phyloP scores from a whole-genome alignment of 176 grass and related monocot species.

The Tillandsia leiboldiana region DNA sequence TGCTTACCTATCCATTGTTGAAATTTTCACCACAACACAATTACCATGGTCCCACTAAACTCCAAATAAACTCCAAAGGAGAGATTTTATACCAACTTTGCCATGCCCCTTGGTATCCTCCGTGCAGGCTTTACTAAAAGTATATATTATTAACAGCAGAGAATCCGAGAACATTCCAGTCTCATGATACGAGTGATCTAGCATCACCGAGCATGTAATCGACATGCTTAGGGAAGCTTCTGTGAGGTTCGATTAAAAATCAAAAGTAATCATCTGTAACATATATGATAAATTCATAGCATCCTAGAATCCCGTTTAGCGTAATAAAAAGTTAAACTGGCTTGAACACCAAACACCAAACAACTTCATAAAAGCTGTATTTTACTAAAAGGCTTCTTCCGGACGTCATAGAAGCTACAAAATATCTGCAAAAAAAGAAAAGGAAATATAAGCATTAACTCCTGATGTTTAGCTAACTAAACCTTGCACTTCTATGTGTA shows the following conservation, averaged over 20 bases:
- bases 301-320: neutral
- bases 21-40: constrained; percentile 13
- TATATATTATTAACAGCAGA: constrained; percentile 33
- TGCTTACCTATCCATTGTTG: constrained; percentile 46
- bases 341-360: neutral
- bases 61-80: constrained; percentile 12
- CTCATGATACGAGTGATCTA: constrained; percentile 29
- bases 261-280: constrained; percentile 3
- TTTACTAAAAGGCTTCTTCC: neutral
- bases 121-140: constrained; percentile 3
- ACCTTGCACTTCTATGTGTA: no score
- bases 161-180: constrained; percentile 28
- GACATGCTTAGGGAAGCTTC: constrained; percentile 42
- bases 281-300: neutral
- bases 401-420: neutral
- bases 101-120: constrained; percentile 16
- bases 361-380: neutral
- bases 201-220: constrained; percentile 30
- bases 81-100: constrained; percentile 16
- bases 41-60: constrained; percentile 29
- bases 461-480: no score
- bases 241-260: constrained; percentile 15
- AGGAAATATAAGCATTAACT: no score
- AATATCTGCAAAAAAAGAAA: neutral
- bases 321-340: neutral